These are phyloP conservation scores for Tolypocladium ovalisporum DNA, from an alignment of 2,329 filamentous ascomycete species.

Conservation along the genomic window DNA sequence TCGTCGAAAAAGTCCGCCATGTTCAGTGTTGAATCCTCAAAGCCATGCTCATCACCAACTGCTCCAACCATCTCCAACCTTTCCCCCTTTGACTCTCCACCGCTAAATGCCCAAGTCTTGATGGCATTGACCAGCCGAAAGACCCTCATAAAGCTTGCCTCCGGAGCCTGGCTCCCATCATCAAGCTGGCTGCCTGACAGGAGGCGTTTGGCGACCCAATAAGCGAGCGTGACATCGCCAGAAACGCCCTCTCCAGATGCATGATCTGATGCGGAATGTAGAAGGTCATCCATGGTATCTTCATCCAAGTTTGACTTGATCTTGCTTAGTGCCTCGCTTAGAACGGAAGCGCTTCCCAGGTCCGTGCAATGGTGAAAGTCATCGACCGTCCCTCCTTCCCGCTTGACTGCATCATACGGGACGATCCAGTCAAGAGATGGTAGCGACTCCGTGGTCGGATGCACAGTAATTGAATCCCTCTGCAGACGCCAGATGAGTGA, in stretches of 20 bases:
- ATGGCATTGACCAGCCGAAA: not conserved
- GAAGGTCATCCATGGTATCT: not conserved
- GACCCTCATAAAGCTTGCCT: not conserved
- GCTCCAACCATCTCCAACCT: slow-evolving; percentile 58
- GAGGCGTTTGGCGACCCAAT: not conserved
- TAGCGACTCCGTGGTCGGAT: not conserved
- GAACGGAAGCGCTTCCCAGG: not conserved
- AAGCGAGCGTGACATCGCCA: not conserved
- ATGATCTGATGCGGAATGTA: not conserved
- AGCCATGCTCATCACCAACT: slow-evolving; percentile 56
- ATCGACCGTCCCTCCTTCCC: not conserved
- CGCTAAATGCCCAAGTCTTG: not conserved
- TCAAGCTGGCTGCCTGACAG: not conserved
- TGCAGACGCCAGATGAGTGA: not conserved
- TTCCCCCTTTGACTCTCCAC: slow-evolving; percentile 37
- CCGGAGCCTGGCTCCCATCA: not conserved
- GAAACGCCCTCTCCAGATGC: not conserved
- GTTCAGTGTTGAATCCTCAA: slow-evolving; percentile 53
- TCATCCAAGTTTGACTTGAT: not conserved
- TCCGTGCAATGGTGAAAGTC: not conserved
- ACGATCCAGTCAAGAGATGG: not conserved
- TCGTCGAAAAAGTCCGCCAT: slow-evolving; percentile 47
- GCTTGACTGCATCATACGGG: not conserved
- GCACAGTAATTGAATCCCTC: not conserved
- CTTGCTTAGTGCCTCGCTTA: not conserved